Percentiles rank a stretch among this genome's conserved stretches.
phyloP scores from a whole-genome alignment of 192 early-diverging fungal genomes.

The Coemansia sp. region DNA sequence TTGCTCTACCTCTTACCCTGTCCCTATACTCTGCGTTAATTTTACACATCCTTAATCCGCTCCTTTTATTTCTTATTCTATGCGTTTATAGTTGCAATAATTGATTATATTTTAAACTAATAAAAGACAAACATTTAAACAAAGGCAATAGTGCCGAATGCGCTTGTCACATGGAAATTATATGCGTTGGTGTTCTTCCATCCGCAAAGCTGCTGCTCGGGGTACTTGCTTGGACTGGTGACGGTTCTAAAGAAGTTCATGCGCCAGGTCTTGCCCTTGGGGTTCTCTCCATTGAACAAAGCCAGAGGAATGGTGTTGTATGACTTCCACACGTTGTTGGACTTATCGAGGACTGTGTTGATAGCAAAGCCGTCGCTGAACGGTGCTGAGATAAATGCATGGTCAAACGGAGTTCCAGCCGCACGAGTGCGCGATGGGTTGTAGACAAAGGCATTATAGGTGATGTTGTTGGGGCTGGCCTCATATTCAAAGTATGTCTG shows the following conservation, averaged over 20 bases:
- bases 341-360: conserved; percentile 6
- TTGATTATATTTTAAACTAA: no score
- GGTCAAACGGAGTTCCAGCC: conserved; percentile 3
- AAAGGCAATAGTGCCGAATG: conserved; percentile 5
- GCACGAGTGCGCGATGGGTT: conserved; percentile 3
- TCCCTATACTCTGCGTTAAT: no score
- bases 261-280: conserved; percentile 1
- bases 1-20: no score
- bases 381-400: conserved; percentile 1
- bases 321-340: conserved; percentile 5
- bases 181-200: conserved; percentile 2
- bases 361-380: conserved; percentile 6
- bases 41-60: no score
- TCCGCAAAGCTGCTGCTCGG: conserved; percentile 4
- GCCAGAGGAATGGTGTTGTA: conserved; percentile 2
- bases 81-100: no score
- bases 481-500: conserved; percentile 12
- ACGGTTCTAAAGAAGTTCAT: conserved; percentile 15
- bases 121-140: background rate
- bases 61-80: no score
- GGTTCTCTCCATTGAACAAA: conserved; percentile 7
- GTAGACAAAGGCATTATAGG: conserved; percentile 12
- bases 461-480: conserved; percentile 13
- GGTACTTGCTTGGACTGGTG: conserved; percentile 5
- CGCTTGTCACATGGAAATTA: conserved; percentile 6